Evolutionary conservation across 176 grass and related monocot genomes (phyloP).

Genomic region (Leersia perrieri): DNA sequence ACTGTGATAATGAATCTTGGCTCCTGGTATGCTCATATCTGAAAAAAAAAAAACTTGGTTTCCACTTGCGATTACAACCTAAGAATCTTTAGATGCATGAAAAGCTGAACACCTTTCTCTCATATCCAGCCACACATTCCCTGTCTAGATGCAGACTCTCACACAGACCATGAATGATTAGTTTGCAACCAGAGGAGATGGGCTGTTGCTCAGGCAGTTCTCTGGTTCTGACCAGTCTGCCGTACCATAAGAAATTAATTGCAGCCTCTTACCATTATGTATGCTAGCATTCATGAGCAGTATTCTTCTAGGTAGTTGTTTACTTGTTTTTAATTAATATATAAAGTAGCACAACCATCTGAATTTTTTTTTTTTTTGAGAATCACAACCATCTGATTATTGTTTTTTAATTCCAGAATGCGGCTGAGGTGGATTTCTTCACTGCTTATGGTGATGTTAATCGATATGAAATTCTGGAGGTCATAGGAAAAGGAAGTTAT

Average conservation of each 20-base stretch:
- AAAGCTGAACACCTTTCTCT: background rate
- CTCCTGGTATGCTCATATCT: background rate
- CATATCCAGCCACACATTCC: background rate
- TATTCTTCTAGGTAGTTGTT: background rate
- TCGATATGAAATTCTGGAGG: constrained; percentile 42
- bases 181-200: background rate
- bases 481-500: constrained; percentile 51
- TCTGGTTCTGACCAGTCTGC: background rate
- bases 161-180: background rate
- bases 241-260: background rate
- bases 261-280: constrained; percentile 11
- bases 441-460: constrained; percentile 37
- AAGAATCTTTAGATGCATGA: background rate
- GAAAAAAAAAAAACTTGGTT: background rate
- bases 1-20: background rate
- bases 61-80: background rate
- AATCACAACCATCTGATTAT: background rate
- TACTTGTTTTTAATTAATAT: constrained; percentile 17
- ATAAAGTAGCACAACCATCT: background rate
- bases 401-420: constrained; percentile 31
- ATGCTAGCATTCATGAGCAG: background rate
- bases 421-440: constrained; percentile 25
- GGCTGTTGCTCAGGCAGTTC: background rate
- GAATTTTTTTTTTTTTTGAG: background rate
- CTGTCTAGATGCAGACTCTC: background rate